These are phyloP conservation scores for Silene latifolia DNA, from an alignment of 148 eudicot species.

Conservation along the genomic window DNA sequence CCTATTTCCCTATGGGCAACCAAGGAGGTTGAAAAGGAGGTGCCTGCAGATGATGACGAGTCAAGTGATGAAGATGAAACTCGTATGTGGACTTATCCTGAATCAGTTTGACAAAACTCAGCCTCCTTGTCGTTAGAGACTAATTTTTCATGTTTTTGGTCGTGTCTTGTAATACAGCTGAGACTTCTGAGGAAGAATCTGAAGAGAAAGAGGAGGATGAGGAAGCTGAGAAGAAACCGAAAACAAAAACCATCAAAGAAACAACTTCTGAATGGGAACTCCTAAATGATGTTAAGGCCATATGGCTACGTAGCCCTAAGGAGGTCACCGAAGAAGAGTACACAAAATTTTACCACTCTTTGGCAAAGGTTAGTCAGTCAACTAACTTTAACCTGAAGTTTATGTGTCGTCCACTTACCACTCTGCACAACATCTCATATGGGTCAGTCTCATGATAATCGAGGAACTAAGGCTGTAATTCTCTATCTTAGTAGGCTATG, in stretches of 20 bases:
- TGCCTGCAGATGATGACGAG: conserved; percentile 94
- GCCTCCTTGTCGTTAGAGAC: neutral
- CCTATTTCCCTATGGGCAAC: conserved; percentile 91
- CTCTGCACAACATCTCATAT: neutral
- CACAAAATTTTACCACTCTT: conserved; percentile 79
- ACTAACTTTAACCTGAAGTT: neutral
- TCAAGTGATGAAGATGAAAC: conserved; percentile 78
- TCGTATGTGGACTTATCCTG: conserved; percentile 42
- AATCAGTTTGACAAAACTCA: neutral
- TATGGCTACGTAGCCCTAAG: conserved; percentile 92
- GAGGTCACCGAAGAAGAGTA: conserved; percentile 99
- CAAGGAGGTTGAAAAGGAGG: conserved; percentile 91
- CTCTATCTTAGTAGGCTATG: too few species aligned
- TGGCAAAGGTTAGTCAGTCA: conserved; percentile 67
- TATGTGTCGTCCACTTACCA: too few species aligned
- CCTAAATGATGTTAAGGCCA: conserved; percentile 92
- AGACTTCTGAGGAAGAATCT: conserved; percentile 66
- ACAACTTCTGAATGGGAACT: conserved; percentile 92
- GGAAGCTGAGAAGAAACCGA: conserved; percentile 82
- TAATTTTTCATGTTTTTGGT: conserved; percentile 6
- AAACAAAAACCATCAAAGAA: conserved; percentile 83
- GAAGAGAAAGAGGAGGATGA: conserved; percentile 67
- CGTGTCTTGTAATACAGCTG: conserved; percentile 47
- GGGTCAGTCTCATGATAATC: neutral
- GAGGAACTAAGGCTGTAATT: too few species aligned